Conservation (phyloP, 176 grass and related monocot species). For the Oryza officinalis region DNA sequence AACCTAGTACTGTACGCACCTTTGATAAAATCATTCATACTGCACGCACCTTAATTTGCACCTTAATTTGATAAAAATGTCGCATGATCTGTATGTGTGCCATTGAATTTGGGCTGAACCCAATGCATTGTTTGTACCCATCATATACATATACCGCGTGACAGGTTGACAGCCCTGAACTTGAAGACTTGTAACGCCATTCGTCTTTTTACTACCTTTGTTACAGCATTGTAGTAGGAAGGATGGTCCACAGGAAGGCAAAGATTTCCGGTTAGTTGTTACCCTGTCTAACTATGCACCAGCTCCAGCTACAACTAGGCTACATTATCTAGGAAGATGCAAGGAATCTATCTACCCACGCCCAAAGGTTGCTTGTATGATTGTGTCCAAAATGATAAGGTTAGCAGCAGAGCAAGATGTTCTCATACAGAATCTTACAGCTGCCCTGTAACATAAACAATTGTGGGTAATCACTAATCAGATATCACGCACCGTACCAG, state of each 20-base stretch:
- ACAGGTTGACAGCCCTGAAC: neutral
- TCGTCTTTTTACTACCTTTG: neutral
- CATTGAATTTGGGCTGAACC: too few relatives aligned
- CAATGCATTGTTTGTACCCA: neutral
- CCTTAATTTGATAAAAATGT: too few relatives aligned
- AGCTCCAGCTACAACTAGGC: neutral
- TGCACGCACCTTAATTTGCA: too few relatives aligned
- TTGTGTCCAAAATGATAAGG: neutral
- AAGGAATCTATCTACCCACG: neutral
- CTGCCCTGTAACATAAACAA: conserved; percentile 7
- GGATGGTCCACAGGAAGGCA: neutral
- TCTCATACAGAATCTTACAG: conserved; percentile 21
- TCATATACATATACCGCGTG: neutral
- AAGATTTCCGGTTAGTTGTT: neutral
- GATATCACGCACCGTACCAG: neutral
- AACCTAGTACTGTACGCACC: neutral
- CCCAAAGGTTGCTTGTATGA: neutral
- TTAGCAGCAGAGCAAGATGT: neutral
- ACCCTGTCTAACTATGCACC: neutral
- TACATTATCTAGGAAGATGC: conserved; percentile 1
- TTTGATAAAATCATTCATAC: neutral
- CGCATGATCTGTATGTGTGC: neutral
- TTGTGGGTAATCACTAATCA: conserved; percentile 8
- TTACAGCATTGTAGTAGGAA: too few relatives aligned
- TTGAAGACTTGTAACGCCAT: neutral